Evolutionary conservation across 305 asterid genomes (phyloP).

Genomic region (Galium porrigens): DNA sequence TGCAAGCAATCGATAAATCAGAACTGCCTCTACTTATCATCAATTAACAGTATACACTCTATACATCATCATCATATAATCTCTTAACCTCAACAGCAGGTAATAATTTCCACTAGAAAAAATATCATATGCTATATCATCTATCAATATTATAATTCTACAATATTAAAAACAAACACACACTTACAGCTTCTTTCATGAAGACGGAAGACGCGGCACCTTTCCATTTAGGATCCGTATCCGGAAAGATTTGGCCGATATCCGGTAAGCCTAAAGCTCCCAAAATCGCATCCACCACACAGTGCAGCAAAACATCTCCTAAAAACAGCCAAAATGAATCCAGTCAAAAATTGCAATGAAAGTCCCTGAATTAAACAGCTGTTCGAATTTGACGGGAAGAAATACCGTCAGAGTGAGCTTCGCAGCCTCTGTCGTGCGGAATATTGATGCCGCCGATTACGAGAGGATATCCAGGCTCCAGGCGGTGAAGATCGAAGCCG

Average conservation of each 20-base stretch:
- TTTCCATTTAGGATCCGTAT: conserved; percentile 92
- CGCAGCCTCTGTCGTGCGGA: conserved; percentile 85
- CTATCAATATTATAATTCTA: not conserved
- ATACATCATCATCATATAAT: not conserved
- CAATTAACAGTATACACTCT: not conserved
- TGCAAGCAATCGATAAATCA: not conserved
- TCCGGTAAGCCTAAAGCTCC: conserved; percentile 92
- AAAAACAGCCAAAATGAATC: not conserved
- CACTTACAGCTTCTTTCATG: conserved; percentile 68
- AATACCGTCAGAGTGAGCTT: conserved; percentile 91
- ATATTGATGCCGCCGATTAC: conserved; percentile 73
- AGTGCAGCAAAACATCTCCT: conserved; percentile 93
- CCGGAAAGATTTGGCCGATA: conserved; percentile 88
- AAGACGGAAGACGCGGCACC: conserved; percentile 84
- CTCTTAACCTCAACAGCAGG: not conserved
- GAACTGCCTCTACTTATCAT: not conserved
- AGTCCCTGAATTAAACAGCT: no score
- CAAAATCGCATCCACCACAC: conserved; percentile 90
- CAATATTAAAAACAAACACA: not conserved
- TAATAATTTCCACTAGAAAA: not conserved
- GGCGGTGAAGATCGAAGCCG: conserved; percentile 82
- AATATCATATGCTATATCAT: not conserved
- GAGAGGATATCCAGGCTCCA: conserved; percentile 85
- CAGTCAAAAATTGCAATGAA: not conserved
- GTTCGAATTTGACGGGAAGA: not conserved